Conservation (phyloP, 768 basidiomycete species). For the Xerocomellus chrysenteron region DNA sequence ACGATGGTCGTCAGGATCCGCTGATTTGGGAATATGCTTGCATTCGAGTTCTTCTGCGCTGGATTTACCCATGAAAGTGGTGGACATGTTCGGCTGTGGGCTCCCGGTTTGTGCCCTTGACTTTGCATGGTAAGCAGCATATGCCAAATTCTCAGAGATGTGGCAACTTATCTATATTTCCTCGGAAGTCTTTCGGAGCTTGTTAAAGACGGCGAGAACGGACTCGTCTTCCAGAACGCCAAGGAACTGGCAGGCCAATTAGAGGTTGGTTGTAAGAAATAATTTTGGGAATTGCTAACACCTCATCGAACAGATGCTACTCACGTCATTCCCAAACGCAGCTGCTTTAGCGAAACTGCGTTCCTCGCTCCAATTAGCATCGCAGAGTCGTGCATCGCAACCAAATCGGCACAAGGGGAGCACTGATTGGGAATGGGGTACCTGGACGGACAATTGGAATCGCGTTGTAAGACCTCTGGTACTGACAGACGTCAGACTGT, state of each 20-base stretch:
- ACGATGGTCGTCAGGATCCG: constrained; percentile 59
- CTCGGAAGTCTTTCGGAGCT: constrained; percentile 73
- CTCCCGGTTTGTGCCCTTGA: constrained; percentile 89
- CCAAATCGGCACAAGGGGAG: constrained; percentile 21
- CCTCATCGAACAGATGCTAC: constrained; percentile 44
- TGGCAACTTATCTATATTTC: constrained; percentile 3
- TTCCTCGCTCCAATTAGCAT: constrained; percentile 43
- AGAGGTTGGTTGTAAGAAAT: constrained; percentile 36
- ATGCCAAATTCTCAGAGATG: neutral
- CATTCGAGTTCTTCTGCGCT: constrained; percentile 88
- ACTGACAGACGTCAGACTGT: constrained; percentile 26
- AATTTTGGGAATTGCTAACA: neutral
- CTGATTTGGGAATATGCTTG: constrained; percentile 88
- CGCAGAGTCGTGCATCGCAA: constrained; percentile 24
- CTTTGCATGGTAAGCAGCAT: constrained; percentile 71
- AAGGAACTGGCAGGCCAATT: constrained; percentile 70
- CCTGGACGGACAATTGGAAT: constrained; percentile 89
- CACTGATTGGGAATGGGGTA: constrained; percentile 57
- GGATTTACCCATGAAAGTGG: constrained; percentile 98
- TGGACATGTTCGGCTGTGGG: constrained; percentile 98
- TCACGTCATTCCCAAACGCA: constrained; percentile 61
- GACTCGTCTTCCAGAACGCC: constrained; percentile 70
- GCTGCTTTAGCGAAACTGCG: constrained; percentile 50
- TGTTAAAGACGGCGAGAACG: constrained; percentile 82
- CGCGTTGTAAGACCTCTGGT: constrained; percentile 60